Evolutionary conservation across 1,284 basidiomycete species (phyloP).

Genomic region (Meira nashicola): DNA sequence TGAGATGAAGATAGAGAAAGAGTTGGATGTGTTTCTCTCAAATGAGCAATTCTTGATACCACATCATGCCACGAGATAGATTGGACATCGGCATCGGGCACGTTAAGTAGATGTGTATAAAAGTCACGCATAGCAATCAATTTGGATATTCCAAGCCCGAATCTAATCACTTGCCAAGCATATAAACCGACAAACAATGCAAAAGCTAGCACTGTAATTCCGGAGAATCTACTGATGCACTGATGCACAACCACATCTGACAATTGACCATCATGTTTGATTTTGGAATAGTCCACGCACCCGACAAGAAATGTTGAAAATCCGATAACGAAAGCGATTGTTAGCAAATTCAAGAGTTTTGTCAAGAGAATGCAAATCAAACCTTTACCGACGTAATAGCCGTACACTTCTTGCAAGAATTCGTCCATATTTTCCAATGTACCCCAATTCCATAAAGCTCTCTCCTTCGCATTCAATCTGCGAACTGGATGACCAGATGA

Average conservation of each 20-base stretch:
- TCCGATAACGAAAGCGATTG: constrained; percentile 89
- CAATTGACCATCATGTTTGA: constrained; percentile 46
- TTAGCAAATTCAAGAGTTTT: constrained; percentile 81
- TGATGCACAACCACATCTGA: constrained; percentile 69
- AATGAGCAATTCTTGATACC: constrained; percentile 68
- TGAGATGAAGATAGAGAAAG: constrained; percentile 30
- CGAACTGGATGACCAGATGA: neutral
- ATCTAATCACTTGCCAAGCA: constrained; percentile 59
- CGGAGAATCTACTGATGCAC: constrained; percentile 73
- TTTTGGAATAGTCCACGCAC: constrained; percentile 85
- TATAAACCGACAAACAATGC: constrained; percentile 72
- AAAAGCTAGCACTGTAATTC: constrained; percentile 61
- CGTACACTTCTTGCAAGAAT: constrained; percentile 90
- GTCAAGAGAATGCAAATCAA: constrained; percentile 87
- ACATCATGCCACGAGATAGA: constrained; percentile 95
- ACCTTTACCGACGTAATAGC: constrained; percentile 92
- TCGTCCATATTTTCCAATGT: constrained; percentile 94
- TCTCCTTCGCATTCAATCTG: constrained; percentile 29
- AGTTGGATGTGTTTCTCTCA: constrained; percentile 42
- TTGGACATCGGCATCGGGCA: constrained; percentile 78
- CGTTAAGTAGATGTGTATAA: constrained; percentile 60
- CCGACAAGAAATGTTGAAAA: constrained; percentile 94
- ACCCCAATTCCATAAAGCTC: constrained; percentile 94
- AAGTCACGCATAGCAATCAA: constrained; percentile 90
- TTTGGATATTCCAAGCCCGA: constrained; percentile 61